Evolutionary conservation across 2,329 filamentous ascomycete genomes (phyloP).

Genomic region (Daldinia sp.): DNA sequence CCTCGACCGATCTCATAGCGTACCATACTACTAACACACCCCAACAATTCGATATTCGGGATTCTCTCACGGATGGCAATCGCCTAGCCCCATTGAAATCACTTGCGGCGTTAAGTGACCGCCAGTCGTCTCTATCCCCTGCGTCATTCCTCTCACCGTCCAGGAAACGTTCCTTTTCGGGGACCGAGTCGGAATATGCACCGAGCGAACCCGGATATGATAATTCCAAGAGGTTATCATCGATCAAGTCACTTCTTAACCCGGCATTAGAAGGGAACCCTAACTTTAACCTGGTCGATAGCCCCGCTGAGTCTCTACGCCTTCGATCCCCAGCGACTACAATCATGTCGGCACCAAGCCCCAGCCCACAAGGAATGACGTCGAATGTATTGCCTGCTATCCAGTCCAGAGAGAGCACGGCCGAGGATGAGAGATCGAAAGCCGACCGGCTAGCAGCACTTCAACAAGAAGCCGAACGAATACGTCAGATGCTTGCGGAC

Average conservation of each 20-base stretch:
- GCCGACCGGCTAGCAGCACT: constrained; percentile 71
- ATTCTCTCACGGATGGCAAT: constrained; percentile 63
- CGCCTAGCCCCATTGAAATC: constrained; percentile 64
- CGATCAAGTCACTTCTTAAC: constrained; percentile 80
- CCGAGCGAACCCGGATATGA: constrained; percentile 54
- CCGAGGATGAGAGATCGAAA: constrained; percentile 61
- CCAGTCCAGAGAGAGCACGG: constrained; percentile 46
- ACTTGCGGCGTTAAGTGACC: constrained; percentile 55
- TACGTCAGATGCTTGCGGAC: constrained; percentile 74
- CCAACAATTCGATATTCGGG: constrained; percentile 51
- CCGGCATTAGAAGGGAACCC: constrained; percentile 50
- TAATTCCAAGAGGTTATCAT: constrained; percentile 70
- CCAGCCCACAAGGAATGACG: constrained; percentile 50
- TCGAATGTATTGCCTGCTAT: constrained; percentile 43
- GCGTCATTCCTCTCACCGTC: constrained; percentile 66
- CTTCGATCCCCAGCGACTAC: constrained; percentile 56
- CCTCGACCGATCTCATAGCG: constrained; percentile 57
- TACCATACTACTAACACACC: constrained; percentile 59
- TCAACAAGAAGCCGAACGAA: constrained; percentile 76
- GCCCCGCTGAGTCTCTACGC: constrained; percentile 52
- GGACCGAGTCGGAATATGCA: constrained; percentile 61
- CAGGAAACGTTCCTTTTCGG: constrained; percentile 74
- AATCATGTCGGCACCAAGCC: constrained; percentile 53
- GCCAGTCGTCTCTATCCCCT: constrained; percentile 66
- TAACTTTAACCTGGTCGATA: constrained; percentile 44